These are phyloP conservation scores for Hansenula sp. DNA, from an alignment of 1,139 yeast species.

Conservation along the genomic window DNA sequence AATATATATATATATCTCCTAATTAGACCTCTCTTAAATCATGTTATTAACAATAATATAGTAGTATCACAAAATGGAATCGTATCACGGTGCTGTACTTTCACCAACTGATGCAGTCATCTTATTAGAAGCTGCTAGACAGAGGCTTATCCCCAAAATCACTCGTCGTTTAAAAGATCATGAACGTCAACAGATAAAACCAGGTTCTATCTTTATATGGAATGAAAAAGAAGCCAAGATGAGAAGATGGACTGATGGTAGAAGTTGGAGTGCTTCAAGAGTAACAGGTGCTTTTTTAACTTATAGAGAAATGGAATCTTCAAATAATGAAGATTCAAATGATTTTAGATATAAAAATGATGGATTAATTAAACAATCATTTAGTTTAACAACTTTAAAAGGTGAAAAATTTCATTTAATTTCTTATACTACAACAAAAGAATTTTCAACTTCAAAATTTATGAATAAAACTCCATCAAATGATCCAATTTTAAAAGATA, in stretches of 20 bases:
- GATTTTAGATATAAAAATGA: slow-evolving; percentile 34
- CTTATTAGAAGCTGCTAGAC: slow-evolving; percentile 59
- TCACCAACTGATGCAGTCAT: slow-evolving; percentile 60
- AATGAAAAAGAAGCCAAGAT: slow-evolving; percentile 67
- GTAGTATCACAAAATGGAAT: no score
- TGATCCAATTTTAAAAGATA: slow-evolving; percentile 31
- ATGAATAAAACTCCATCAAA: slow-evolving; percentile 32
- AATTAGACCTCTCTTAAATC: no score
- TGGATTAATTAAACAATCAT: slow-evolving; percentile 57
- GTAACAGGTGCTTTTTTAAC: slow-evolving; percentile 62
- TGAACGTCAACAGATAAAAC: slow-evolving; percentile 46
- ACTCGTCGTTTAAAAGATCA: slow-evolving; percentile 54
- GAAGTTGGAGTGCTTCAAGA: slow-evolving; percentile 66
- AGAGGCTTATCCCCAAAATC: slow-evolving; percentile 52
- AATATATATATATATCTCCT: no score
- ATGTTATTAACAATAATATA: no score
- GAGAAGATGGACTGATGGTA: slow-evolving; percentile 77
- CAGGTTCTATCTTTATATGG: slow-evolving; percentile 69
- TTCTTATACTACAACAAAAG: slow-evolving; percentile 39
- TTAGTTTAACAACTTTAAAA: slow-evolving; percentile 45
- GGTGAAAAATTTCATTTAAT: slow-evolving; percentile 53
- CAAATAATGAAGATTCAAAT: slow-evolving; percentile 23
- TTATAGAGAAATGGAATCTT: slow-evolving; percentile 55
- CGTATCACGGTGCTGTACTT: slow-evolving; percentile 56
- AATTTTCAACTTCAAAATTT: slow-evolving; percentile 25